Conservation (phyloP, 345 rosid genomes). For the Salix koriyanagi region DNA sequence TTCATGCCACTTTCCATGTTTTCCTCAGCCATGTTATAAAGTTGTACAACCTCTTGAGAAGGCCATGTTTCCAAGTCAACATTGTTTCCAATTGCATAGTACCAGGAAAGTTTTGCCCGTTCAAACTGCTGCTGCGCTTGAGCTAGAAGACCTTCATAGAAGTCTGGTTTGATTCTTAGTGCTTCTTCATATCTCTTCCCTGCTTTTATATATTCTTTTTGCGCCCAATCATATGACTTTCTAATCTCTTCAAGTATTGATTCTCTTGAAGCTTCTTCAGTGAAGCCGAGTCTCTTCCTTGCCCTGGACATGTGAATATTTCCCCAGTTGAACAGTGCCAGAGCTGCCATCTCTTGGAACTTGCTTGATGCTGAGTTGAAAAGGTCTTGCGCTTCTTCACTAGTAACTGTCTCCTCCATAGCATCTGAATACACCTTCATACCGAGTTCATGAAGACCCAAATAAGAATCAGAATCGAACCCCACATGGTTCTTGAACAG, state of each 20-base stretch:
- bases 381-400: conserved; percentile 74
- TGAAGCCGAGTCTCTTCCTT: conserved; percentile 56
- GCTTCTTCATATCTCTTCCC: conserved; percentile 72
- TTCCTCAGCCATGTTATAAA: conserved; percentile 70
- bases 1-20: conserved; percentile 65
- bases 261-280: conserved; percentile 54
- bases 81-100: conserved; percentile 53
- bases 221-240: conserved; percentile 56
- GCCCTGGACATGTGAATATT: conserved; percentile 82
- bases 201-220: conserved; percentile 49
- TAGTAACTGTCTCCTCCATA: conserved; percentile 84
- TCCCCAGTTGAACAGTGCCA: conserved; percentile 87
- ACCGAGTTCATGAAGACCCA: conserved; percentile 78
- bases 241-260: conserved; percentile 46
- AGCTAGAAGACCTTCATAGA: conserved; percentile 63
- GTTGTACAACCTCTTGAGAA: conserved; percentile 41
- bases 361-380: conserved; percentile 68
- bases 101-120: conserved; percentile 89
- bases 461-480: conserved; percentile 57
- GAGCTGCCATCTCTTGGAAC: conserved; percentile 83
- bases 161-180: conserved; percentile 70
- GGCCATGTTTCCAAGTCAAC: conserved; percentile 63
- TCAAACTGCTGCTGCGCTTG: conserved; percentile 79
- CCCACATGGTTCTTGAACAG: conserved; percentile 74
- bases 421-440: conserved; percentile 81